phyloP scores from a whole-genome alignment of 1,284 basidiomycete species.

The Ganoderma boninense region DNA sequence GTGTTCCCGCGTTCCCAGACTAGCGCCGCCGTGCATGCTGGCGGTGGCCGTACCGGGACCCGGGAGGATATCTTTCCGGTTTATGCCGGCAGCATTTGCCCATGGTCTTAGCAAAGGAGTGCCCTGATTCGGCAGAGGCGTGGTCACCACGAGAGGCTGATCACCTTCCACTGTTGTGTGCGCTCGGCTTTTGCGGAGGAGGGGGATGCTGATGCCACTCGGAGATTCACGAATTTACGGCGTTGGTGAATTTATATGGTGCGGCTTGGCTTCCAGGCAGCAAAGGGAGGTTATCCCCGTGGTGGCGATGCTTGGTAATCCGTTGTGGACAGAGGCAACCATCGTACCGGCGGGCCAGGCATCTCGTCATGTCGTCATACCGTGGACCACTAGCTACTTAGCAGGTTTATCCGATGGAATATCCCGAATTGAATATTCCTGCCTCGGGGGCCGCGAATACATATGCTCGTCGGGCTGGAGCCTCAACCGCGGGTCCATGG shows the following conservation, averaged over 20 bases:
- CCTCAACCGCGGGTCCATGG: background rate
- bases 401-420: background rate
- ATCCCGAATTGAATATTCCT: background rate
- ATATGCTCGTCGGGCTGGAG: background rate
- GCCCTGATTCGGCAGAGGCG: constrained; percentile 53
- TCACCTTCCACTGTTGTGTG: constrained; percentile 57
- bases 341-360: background rate
- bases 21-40: constrained; percentile 7
- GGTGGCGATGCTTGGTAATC: background rate
- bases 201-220: background rate
- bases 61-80: constrained; percentile 80
- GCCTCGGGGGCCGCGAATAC: background rate
- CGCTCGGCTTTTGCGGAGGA: constrained; percentile 55
- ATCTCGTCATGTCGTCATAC: background rate
- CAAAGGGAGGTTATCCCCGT: background rate
- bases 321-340: background rate
- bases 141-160: constrained; percentile 53
- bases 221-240: constrained; percentile 40
- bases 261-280: background rate
- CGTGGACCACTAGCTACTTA: background rate
- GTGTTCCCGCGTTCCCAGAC: constrained; percentile 13
- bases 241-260: constrained; percentile 61
- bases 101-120: constrained; percentile 64
- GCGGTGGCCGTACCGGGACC: background rate
- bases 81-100: constrained; percentile 79